A percentile compares a stretch with the other conserved stretches of the same genome.
Conservation (phyloP, 441 rosid genomes). For the Erysimum cheiri region DNA sequence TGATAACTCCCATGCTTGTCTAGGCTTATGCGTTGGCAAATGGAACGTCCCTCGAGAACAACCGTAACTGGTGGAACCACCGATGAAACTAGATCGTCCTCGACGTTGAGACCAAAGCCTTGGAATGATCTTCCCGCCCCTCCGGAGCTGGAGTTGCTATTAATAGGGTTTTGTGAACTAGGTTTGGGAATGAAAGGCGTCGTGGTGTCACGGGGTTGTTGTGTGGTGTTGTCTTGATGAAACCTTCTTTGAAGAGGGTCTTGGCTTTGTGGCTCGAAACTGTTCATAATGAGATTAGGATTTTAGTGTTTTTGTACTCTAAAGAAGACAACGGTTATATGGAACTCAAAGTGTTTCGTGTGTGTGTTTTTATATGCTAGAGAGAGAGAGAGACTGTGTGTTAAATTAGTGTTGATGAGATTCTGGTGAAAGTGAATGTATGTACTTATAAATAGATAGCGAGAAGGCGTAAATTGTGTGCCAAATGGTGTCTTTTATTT, state of each 20-base stretch:
- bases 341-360: slow-evolving; percentile 42
- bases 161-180: slow-evolving; percentile 22
- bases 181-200: slow-evolving; percentile 21
- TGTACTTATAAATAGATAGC: slow-evolving; percentile 33
- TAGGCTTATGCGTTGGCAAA: slow-evolving; percentile 82
- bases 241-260: slow-evolving; percentile 59
- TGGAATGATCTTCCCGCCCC: slow-evolving; percentile 31
- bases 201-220: slow-evolving; percentile 14
- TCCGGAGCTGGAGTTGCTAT: slow-evolving; percentile 30
- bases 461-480: slow-evolving; percentile 26
- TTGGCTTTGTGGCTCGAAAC: slow-evolving; percentile 58
- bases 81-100: slow-evolving; percentile 65
- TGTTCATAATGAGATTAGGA: slow-evolving; percentile 49
- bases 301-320: slow-evolving; percentile 26
- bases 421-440: slow-evolving; percentile 39
- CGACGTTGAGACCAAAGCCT: slow-evolving; percentile 57
- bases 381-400: slow-evolving; percentile 11
- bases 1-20: slow-evolving; percentile 80
- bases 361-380: slow-evolving; percentile 14
- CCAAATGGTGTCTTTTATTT: slow-evolving; percentile 38
- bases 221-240: slow-evolving; percentile 48
- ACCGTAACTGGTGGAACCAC: slow-evolving; percentile 86
- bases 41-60: slow-evolving; percentile 86
- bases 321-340: slow-evolving; percentile 4
- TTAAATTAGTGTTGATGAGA: slow-evolving; percentile 31